Base-by-base conservation (phyloP, 129 eudicot genomes). In the Mikania micrantha region DNA sequence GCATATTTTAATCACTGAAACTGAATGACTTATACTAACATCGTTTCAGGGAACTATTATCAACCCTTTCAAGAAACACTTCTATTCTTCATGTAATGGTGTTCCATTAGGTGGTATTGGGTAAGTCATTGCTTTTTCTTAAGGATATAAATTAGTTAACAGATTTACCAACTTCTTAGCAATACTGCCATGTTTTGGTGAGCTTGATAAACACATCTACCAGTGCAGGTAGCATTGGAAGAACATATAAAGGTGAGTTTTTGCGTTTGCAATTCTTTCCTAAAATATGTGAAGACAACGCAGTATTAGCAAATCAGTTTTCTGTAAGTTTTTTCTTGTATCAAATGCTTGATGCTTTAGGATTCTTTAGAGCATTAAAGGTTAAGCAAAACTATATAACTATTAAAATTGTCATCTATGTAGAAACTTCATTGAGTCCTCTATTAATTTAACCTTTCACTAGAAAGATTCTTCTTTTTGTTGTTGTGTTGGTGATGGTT, bases 201-300 rank as follows among this genome's bases (percentile, higher is more conserved):
- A 73, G 47, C n/a, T 79, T 60, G 76, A 44, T 54, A n/a, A 50
- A 77, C 44, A 62, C 56, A 74, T 67, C 52, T 73, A 60, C 72
- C 87, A 88, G 98, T 65, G 92, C 95, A 71, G 98, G 98, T 74
- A 93, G 98, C 95, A 93, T 93, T 19, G 98, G 95, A 49, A 84
- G 98, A 84, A 88, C 87, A 79, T 88, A 69, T 82, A 86, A 73
- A 81, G 98, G 98, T n/a, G 96, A 88, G 64, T 93, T 93, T 84
- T 69, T 86, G 78, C 95, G 96, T 53, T 88, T 95, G 96, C 96
- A 93, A 75, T 78, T 93, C 24, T 93, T 93, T 74, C 89, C 98
- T 69, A 72, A 83, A 71, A 66, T 71, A 69, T 86, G 96, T 84
- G 98, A 88, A 81, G 92, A 88, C 39, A 82, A 93, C 77, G 95